Conservation (phyloP, 2,329 filamentous ascomycete species). For the Fusarium chlamydosporum region DNA sequence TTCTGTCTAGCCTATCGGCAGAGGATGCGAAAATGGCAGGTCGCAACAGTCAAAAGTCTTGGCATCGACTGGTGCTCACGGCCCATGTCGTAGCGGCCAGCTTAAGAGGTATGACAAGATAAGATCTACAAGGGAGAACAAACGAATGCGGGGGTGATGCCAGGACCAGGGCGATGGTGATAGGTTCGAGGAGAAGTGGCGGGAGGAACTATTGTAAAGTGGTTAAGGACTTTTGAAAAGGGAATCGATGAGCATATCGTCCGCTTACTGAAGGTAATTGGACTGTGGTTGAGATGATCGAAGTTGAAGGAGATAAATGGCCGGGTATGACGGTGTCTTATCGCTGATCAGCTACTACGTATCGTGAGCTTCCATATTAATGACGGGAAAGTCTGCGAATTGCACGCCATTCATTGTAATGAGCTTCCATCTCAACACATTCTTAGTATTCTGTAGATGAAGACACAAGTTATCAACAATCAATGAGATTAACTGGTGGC, state of each 20-base stretch:
- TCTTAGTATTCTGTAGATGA: too few relatives aligned
- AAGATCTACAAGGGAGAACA: slow-evolving; percentile 21
- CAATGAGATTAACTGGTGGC: too few relatives aligned
- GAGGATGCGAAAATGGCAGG: slow-evolving; percentile 44
- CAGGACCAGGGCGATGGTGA: slow-evolving; percentile 30
- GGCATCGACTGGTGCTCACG: slow-evolving; percentile 36
- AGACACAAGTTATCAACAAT: too few relatives aligned
- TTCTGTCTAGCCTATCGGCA: slow-evolving; percentile 30
- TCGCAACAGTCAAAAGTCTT: slow-evolving; percentile 39
- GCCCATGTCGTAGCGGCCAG: slow-evolving; percentile 32
- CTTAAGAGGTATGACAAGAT: slow-evolving; percentile 26
- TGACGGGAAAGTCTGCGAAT: too few relatives aligned
- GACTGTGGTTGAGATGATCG: slow-evolving; percentile 6
- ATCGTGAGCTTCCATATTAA: too few relatives aligned
- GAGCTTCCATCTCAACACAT: too few relatives aligned
- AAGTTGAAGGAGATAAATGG: neutral
- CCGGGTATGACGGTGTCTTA: slow-evolving; percentile 3
- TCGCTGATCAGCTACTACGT: neutral
- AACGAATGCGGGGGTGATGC: slow-evolving; percentile 19
- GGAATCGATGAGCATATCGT: neutral
- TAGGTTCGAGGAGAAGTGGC: slow-evolving; percentile 35
- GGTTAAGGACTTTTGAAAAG: slow-evolving; percentile 36
- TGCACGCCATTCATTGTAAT: too few relatives aligned
- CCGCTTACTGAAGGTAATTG: slow-evolving; percentile 6
- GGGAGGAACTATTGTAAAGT: slow-evolving; percentile 44